Evolutionary conservation across 1,284 basidiomycete genomes (phyloP), one percentile per base, ranked within the genome.

Genomic region (Rhodotorula sp.): DNA sequence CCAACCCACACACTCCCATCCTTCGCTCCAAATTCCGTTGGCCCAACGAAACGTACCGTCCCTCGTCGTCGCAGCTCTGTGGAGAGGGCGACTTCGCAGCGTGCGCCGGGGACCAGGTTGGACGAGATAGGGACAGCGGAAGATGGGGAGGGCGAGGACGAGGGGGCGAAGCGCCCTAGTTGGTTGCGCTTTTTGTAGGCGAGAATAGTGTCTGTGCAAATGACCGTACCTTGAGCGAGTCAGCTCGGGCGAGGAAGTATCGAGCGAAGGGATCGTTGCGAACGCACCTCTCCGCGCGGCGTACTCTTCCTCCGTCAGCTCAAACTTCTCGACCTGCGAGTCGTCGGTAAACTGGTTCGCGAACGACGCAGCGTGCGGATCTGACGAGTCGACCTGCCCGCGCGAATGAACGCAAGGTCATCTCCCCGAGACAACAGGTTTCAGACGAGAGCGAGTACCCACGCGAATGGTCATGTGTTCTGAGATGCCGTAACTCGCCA

Each of bases 241-340:
- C 17, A 9, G 30, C 48, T 20, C 29, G 49, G 22, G 62, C 17
- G 20, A 36, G 46, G 44, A 55, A 11, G 9, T 19, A 19, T 24
- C 19, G 19, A 32, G 67, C 70, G n/a, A 36, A 34, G 58, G 59
- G 39, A 44, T 44, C 4, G 7, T 17, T 13, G 11, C 47, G 32
- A 34, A 76, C 80, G 17, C 72, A 92, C 92, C 92, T 80, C 84
- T 82, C 74, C 93, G 82, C 77, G 87, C 83, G 27, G 88, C 91
- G 79, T 98, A 98, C 64, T 90, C 91, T 32, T 87, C 87, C 19
- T 89, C 85, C 17, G 88, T 89, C 67, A 98, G 81, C 82, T 97
- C 94, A 77, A 94, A 98, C 80, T 97, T 97, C 49, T 96, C 88
- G 1, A 96, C 93, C 80, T 90, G 86, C 1, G 88, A 88, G 7